Evolutionary conservation across 129 eudicot species (phyloP), one percentile per base, ranked within the genome.

Genomic region (Sambucus nigra): DNA sequence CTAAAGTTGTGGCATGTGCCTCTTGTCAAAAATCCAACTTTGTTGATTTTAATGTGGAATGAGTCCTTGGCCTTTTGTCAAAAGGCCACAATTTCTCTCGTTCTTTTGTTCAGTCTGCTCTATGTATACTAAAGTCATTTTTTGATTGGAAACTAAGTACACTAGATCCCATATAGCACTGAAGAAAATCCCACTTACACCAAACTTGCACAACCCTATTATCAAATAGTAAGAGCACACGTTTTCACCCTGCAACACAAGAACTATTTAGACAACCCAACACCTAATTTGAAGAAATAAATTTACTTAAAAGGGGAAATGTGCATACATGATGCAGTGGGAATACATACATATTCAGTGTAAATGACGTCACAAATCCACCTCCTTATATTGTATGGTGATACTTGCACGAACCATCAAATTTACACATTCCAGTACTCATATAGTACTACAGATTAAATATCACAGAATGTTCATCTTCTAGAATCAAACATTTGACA

Each of bases 151-250:
- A n/a, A n/a, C n/a, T n/a, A n/a, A n/a, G n/a, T n/a, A n/a, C n/a
- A n/a, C n/a, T n/a, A n/a, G n/a, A n/a, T n/a, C n/a, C n/a, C n/a
- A n/a, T n/a, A n/a, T n/a, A n/a, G n/a, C n/a, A n/a, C n/a, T n/a
- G n/a, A n/a, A n/a, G n/a, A n/a, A n/a, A n/a, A n/a, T n/a, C n/a
- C n/a, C n/a, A n/a, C n/a, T 88, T 64, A 65, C 55, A 14, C 96
- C 96, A 59, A 88, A 88, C 80, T 88, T 88, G 75, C 96, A 88
- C 56, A 71, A 89, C 64, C 91, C 94, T 56, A 86, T 83, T 75
- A 75, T 88, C 46, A 77, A 57, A 67, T 83, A 88, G 75, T 88
- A 83, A 4, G 84, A 66, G 61, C 96, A 88, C 78, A 83, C 96
- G 53, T 80, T 88, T 69, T 77, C 96, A 63, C 87, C 91, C 96